These are phyloP conservation scores for Acer yangbiense DNA, from an alignment of 345 rosid genomes.

Conservation along the genomic window DNA sequence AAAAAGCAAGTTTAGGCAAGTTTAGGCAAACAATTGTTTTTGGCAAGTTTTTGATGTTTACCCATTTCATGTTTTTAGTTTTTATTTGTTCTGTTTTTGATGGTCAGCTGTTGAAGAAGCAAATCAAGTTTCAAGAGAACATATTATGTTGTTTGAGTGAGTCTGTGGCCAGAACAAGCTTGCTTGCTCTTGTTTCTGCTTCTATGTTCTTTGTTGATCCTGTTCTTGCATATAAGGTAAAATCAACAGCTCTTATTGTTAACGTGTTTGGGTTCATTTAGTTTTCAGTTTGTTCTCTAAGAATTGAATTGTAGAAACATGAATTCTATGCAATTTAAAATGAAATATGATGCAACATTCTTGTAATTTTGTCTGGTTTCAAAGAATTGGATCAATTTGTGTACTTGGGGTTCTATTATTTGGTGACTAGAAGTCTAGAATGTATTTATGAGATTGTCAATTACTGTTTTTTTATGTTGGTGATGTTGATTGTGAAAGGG, in stretches of 20 bases:
- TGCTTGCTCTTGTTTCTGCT: conserved; percentile 66
- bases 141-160: conserved; percentile 37
- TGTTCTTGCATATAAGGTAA: conserved; percentile 82
- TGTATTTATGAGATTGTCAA: neutral
- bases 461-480: neutral
- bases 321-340: neutral
- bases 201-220: conserved; percentile 74
- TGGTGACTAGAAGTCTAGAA: neutral
- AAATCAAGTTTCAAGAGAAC: conserved; percentile 22
- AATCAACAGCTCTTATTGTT: neutral
- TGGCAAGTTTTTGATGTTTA: neutral
- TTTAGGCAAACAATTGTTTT: too few species aligned
- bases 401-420: neutral
- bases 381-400: neutral
- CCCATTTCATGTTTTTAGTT: neutral
- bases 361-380: neutral
- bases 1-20: too few species aligned
- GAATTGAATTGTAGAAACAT: neutral
- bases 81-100: neutral
- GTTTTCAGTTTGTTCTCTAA: neutral
- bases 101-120: conserved; percentile 26
- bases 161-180: conserved; percentile 46
- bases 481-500: conserved; percentile 52
- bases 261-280: neutral
- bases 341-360: neutral